Conservation (phyloP, 495 filamentous ascomycete genomes). For the Saxophila tyrrhenica region DNA sequence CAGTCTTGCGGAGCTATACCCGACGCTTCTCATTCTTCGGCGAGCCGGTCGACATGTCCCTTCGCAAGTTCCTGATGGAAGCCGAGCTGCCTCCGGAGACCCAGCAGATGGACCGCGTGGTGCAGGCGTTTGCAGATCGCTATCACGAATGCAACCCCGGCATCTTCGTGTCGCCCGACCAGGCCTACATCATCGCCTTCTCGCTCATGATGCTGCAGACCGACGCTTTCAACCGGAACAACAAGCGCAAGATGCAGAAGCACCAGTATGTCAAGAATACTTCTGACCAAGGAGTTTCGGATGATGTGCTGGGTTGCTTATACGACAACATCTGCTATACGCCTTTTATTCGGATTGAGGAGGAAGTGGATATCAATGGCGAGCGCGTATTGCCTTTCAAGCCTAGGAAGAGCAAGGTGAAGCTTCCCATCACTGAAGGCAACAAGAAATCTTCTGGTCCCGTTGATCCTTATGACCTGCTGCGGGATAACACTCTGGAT, state of each 20-base stretch:
- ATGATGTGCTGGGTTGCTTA: conserved; percentile 88
- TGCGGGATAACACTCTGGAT: conserved; percentile 79
- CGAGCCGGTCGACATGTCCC: conserved; percentile 95
- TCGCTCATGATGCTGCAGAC: conserved; percentile 94
- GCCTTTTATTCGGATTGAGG: conserved; percentile 92
- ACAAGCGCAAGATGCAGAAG: conserved; percentile 98
- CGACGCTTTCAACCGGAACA: conserved; percentile 98
- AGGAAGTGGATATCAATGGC: conserved; percentile 70
- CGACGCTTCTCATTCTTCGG: conserved; percentile 85
- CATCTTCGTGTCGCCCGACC: conserved; percentile 82
- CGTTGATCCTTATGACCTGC: conserved; percentile 87
- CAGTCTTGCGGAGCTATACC: conserved; percentile 87
- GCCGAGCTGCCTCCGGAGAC: conserved; percentile 94
- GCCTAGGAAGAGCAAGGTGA: conserved; percentile 55
- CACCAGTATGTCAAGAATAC: conserved; percentile 93
- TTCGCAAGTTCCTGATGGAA: conserved; percentile 91
- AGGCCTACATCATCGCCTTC: conserved; percentile 95
- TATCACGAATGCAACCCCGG: conserved; percentile 98
- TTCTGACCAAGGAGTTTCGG: conserved; percentile 66
- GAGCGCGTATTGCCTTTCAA: conserved; percentile 62
- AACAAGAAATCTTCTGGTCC: conserved; percentile 65
- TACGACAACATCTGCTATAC: conserved; percentile 98
- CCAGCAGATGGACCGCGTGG: conserved; percentile 89
- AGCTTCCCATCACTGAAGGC: conserved; percentile 52
- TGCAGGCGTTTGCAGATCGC: conserved; percentile 89